These are phyloP conservation scores for Hericium rajendrae DNA, from an alignment of 768 basidiomycete species.

Conservation along the genomic window DNA sequence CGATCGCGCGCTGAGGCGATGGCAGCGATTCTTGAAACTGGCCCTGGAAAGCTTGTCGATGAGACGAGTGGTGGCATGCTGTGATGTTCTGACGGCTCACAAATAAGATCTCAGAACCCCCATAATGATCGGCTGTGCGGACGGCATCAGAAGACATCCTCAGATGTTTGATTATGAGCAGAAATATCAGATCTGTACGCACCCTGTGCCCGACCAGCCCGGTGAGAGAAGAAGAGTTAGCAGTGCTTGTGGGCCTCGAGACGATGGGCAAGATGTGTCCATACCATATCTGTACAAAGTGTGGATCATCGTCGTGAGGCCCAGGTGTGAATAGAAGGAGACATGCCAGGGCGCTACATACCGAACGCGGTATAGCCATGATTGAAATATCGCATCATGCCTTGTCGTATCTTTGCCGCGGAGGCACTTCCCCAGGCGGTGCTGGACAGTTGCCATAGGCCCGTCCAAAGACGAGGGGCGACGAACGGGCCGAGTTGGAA, in stretches of 20 bases:
- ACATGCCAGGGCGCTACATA: conserved; percentile 17
- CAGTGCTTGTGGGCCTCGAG: background rate
- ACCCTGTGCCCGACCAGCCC: background rate
- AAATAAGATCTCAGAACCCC: conserved; percentile 72
- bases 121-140: conserved; percentile 73
- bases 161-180: no score
- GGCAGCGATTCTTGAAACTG: conserved; percentile 47
- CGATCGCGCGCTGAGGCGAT: conserved; percentile 35
- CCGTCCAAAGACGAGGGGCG: conserved; percentile 62
- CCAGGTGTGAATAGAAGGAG: background rate
- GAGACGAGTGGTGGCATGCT: background rate
- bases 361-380: conserved; percentile 59
- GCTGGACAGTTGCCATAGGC: conserved; percentile 81
- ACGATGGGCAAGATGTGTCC: conserved; percentile 4
- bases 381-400: conserved; percentile 56
- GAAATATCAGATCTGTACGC: background rate
- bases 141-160: background rate
- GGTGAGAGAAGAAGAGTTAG: background rate
- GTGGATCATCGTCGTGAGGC: conserved; percentile 8
- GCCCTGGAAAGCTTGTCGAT: conserved; percentile 37
- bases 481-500: conserved; percentile 47
- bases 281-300: conserved; percentile 43
- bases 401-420: conserved; percentile 50
- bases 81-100: conserved; percentile 26
- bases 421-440: conserved; percentile 79